phyloP scores from a whole-genome alignment of 2,329 filamentous ascomycete species.

The Spiromastix sp. region DNA sequence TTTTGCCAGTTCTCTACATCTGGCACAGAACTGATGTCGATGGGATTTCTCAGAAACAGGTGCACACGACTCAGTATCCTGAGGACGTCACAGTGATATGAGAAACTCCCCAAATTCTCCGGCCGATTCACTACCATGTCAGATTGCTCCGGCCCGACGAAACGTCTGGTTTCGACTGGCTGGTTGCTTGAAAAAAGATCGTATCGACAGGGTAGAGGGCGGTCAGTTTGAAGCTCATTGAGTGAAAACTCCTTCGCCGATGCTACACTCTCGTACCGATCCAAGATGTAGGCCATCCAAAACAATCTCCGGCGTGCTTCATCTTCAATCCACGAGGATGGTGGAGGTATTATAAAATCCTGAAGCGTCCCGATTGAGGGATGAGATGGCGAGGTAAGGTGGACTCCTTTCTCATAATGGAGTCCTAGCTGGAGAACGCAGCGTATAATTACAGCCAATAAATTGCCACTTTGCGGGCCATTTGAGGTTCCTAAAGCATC shows the following conservation, averaged over 20 bases:
- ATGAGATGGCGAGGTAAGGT: conserved; percentile 23
- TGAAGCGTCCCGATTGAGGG: conserved; percentile 27
- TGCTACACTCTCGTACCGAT: conserved; percentile 36
- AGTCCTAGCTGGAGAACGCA: conserved; percentile 32
- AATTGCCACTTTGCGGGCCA: conserved; percentile 34
- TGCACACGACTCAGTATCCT: conserved; percentile 35
- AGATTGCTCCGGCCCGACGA: conserved; percentile 17
- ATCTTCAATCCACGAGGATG: conserved; percentile 37
- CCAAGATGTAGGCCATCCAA: conserved; percentile 39
- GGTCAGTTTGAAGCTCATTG: conserved; percentile 30
- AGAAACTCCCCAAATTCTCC: conserved; percentile 37
- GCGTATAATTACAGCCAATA: conserved; percentile 30
- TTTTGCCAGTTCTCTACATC: conserved; percentile 34
- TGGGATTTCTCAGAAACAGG: conserved; percentile 31
- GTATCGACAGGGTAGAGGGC: conserved; percentile 35
- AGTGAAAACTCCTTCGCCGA: conserved; percentile 36
- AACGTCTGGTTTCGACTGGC: conserved; percentile 32
- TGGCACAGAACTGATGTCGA: conserved; percentile 30
- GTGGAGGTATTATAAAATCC: conserved; percentile 25
- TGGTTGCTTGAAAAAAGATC: conserved; percentile 37
- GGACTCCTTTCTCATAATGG: conserved; percentile 31
- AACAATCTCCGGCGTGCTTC: conserved; percentile 34
- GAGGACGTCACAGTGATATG: conserved; percentile 37
- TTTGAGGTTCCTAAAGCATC: conserved; percentile 36
- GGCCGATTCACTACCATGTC: conserved; percentile 23